A percentile compares a stretch with the other conserved stretches of the same genome.
These are phyloP conservation scores for Candida glucosophila DNA, from an alignment of 1,139 yeast genomes.

Conservation along the genomic window DNA sequence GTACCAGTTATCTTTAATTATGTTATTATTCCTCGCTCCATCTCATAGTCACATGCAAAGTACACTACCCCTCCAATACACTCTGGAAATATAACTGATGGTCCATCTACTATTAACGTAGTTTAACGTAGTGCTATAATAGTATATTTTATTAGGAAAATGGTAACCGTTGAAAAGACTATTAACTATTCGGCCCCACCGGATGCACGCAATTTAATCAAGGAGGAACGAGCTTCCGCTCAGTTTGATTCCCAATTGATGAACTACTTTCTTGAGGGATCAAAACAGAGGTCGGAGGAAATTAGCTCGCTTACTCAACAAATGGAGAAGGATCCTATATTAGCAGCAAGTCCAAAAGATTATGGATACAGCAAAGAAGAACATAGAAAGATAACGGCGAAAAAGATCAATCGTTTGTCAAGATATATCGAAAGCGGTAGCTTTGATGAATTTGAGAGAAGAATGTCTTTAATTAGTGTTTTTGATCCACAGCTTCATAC, in stretches of 20 bases:
- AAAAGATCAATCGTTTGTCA: conserved; percentile 34
- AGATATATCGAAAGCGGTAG: conserved; percentile 37
- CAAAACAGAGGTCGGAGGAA: conserved; percentile 24
- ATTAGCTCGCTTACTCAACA: conserved; percentile 30
- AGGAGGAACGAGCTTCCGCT: conserved; percentile 24
- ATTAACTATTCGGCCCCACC: conserved; percentile 15
- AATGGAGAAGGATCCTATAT: conserved; percentile 42
- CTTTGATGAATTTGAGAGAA: conserved; percentile 24
- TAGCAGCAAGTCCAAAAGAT: conserved; percentile 26
- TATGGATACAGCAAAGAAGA: conserved; percentile 33
- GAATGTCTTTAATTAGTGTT: conserved; percentile 34
- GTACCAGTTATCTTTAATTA: too few species aligned
- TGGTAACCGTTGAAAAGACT: conserved; percentile 4
- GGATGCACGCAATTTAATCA: conserved; percentile 27
- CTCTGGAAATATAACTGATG: too few species aligned
- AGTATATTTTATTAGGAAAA: too few species aligned
- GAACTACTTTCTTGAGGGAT: conserved; percentile 42
- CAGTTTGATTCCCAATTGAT: conserved; percentile 33
- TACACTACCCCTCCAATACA: too few species aligned
- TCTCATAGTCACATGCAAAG: too few species aligned
- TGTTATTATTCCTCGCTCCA: too few species aligned
- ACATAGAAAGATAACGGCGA: conserved; percentile 37
- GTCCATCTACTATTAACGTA: too few species aligned
- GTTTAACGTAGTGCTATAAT: too few species aligned
- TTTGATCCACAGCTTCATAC: conserved; percentile 44